Evolutionary conservation across 495 filamentous ascomycete genomes (phyloP).

Genomic region (Penicillium chermesinum): DNA sequence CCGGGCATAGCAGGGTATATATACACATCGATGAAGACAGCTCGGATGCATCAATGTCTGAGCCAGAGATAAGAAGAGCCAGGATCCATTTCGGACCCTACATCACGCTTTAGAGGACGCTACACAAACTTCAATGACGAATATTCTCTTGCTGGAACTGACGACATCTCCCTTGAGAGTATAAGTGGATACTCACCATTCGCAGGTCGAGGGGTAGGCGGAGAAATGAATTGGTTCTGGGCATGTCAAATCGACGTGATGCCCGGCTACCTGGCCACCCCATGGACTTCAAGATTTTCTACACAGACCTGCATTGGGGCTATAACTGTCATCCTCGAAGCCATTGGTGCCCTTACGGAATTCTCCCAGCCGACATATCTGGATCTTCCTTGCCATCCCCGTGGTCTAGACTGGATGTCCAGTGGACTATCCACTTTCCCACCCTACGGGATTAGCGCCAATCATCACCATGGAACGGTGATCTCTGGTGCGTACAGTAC

Average conservation of each 20-base stretch:
- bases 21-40: neutral
- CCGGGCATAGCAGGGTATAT: neutral
- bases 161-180: neutral
- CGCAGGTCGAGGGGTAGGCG: neutral
- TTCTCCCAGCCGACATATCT: slow-evolving; percentile 2
- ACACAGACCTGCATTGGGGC: slow-evolving; percentile 3
- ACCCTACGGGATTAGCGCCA: slow-evolving; percentile 4
- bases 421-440: slow-evolving; percentile 3
- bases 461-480: slow-evolving; percentile 7
- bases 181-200: neutral
- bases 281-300: slow-evolving; percentile 2
- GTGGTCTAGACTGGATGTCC: slow-evolving; percentile 2
- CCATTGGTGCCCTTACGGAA: neutral
- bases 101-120: neutral
- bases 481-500: slow-evolving; percentile 3
- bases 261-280: slow-evolving; percentile 4
- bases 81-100: neutral
- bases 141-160: neutral
- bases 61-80: neutral
- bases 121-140: neutral
- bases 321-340: slow-evolving; percentile 1
- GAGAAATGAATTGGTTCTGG: slow-evolving; percentile 8
- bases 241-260: slow-evolving; percentile 4
- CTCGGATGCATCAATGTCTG: neutral
- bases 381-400: neutral